Conservation (phyloP, 2,329 filamentous ascomycete genomes). For the Amesomyces nigricolor region DNA sequence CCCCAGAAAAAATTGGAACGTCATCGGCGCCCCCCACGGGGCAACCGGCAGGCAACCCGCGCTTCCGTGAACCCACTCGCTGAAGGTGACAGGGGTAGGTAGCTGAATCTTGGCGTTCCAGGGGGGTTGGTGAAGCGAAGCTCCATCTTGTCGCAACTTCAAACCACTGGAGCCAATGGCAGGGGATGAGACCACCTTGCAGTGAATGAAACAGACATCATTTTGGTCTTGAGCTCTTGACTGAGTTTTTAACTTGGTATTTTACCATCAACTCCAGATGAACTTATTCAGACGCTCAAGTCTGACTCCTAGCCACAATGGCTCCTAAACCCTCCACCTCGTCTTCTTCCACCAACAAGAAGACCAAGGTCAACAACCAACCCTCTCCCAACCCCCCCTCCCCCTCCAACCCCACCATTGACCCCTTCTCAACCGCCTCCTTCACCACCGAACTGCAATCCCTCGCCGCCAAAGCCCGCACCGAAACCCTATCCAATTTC, state of each 20-base stretch:
- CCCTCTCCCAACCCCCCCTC: conserved; percentile 20
- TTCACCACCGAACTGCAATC: conserved; percentile 50
- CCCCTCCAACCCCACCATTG: conserved; percentile 19
- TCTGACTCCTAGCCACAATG: conserved; percentile 27
- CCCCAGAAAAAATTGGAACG: conserved; percentile 15
- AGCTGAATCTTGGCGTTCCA: neutral
- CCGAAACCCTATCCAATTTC: conserved; percentile 33
- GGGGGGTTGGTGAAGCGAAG: conserved; percentile 1
- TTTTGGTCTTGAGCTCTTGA: neutral
- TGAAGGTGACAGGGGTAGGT: conserved; percentile 5
- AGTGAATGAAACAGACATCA: neutral
- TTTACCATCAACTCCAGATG: conserved; percentile 8
- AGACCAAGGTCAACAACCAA: neutral
- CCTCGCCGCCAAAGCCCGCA: conserved; percentile 42
- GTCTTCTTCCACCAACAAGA: conserved; percentile 9
- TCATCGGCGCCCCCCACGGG: conserved; percentile 7
- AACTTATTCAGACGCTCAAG: neutral
- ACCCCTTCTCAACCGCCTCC: conserved; percentile 40
- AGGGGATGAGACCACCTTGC: conserved; percentile 27
- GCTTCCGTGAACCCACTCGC: conserved; percentile 2
- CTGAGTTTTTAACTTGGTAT: neutral
- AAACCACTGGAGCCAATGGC: conserved; percentile 21
- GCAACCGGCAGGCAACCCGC: conserved; percentile 2
- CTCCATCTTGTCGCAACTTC: conserved; percentile 21
- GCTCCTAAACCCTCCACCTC: conserved; percentile 20